A percentile compares a stretch with the other conserved stretches of the same genome.
Evolutionary conservation across 2,329 filamentous ascomycete species (phyloP).

Genomic region (Ophiostoma sp.): DNA sequence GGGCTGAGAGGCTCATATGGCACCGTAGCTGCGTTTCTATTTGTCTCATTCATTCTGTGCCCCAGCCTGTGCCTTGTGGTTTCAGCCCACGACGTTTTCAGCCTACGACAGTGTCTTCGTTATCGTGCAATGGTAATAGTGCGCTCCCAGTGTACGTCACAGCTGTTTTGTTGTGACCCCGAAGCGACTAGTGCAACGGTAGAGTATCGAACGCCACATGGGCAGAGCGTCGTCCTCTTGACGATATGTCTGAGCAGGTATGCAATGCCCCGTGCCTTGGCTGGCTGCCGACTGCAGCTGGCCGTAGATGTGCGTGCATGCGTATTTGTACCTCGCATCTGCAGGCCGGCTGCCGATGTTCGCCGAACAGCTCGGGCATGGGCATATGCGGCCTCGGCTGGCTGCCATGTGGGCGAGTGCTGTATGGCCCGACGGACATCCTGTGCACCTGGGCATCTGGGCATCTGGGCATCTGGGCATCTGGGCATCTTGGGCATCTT

Average conservation of each 20-base stretch:
- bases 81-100: not conserved
- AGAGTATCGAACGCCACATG: not conserved
- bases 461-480: too few species aligned
- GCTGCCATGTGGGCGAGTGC: not conserved
- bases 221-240: not conserved
- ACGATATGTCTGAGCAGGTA: not conserved
- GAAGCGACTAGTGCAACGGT: not conserved
- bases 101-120: not conserved
- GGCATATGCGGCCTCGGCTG: not conserved
- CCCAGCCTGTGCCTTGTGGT: not conserved
- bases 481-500: too few species aligned
- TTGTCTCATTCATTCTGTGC: not conserved
- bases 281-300: too few species aligned
- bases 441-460: too few species aligned
- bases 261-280: constrained; percentile 1
- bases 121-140: too few species aligned
- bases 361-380: not conserved
- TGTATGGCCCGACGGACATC: too few species aligned
- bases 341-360: not conserved
- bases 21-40: not conserved
- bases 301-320: not conserved
- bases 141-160: too few species aligned
- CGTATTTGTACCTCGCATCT: not conserved
- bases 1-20: not conserved
- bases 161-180: not conserved